phyloP scores from a whole-genome alignment of 495 filamentous ascomycete genomes.

The Penicillium psychrofluorescens region DNA sequence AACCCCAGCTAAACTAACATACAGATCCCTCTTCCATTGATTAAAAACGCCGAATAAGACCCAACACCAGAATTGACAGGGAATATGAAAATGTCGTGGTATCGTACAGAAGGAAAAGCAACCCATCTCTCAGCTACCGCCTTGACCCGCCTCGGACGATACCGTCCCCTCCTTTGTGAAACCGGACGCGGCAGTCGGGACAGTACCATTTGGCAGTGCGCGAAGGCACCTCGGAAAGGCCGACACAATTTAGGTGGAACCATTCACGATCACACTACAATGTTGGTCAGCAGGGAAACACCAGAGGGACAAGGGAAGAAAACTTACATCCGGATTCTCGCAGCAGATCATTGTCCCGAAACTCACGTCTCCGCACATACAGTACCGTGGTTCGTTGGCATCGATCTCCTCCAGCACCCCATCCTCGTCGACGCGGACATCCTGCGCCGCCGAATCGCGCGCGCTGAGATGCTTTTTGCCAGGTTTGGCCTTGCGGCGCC shows the following conservation, averaged over 20 bases:
- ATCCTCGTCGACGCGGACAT: constrained; percentile 40
- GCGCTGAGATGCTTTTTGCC: constrained; percentile 44
- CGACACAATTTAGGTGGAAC: constrained; percentile 92
- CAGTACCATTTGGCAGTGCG: constrained; percentile 91
- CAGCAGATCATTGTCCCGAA: constrained; percentile 94
- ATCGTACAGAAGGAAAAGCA: constrained; percentile 12
- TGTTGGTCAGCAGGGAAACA: constrained; percentile 13
- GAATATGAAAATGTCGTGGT: constrained; percentile 17
- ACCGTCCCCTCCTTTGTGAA: constrained; percentile 46
- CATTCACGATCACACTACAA: constrained; percentile 67
- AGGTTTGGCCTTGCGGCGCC: constrained; percentile 72
- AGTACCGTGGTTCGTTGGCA: constrained; percentile 82
- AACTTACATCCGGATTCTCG: constrained; percentile 80
- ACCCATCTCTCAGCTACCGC: constrained; percentile 15
- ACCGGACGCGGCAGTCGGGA: constrained; percentile 68
- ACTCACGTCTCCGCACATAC: constrained; percentile 84
- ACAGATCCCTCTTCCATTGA: too few relatives aligned
- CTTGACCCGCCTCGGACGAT: constrained; percentile 29
- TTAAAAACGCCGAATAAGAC: too few relatives aligned
- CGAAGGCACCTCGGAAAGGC: constrained; percentile 63
- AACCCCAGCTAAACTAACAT: too few relatives aligned
- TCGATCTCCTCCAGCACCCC: constrained; percentile 66
- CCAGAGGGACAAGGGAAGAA: constrained; percentile 1
- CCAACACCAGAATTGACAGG: neutral
- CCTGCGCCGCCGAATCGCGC: constrained; percentile 21